Evolutionary conservation across 2,329 filamentous ascomycete species (phyloP), one percentile per base, ranked within the genome.

Genomic region (Nakataea oryzae): DNA sequence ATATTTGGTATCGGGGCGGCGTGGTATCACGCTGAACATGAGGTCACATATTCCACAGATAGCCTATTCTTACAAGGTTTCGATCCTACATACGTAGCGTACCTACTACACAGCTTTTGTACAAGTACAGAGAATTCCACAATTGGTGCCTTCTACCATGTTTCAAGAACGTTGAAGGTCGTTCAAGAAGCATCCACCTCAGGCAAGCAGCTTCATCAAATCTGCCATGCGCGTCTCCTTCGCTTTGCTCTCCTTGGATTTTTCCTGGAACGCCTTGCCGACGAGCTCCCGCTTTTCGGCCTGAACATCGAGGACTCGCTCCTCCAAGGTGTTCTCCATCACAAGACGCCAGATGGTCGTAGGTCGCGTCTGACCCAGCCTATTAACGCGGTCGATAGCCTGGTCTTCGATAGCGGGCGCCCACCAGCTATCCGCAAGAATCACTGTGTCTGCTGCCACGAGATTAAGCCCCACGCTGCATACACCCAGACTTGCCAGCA

Each of bases 401-500:
- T 96, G 92, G 67, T 96, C 91, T 73, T 96, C 92, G 62, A 96
- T 50, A 17, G 58, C 24, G 26, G 26, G 57, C 2, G 59, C 73
- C 78, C 72, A 71, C 81, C 81, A 96, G 63, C 85, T 89, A 72
- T 96, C 92, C 0, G 86, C 84, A 26, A 96, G 79, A 57, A 96
- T 86, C 63, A 96, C 90, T 8, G 92, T 92, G 68, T 95, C 91
- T 0, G 92, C 92, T 0, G 90, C 86, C 0, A 93, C 90, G 14
- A 96, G 82, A 68, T 96, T 96, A 57, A 96, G 79, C 0, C 92
- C 92, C 1, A 96, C 91, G 61, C 87, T 89, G 73, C 90, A 93
- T 8, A 95, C 92, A 9, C 85, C 84, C 55, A 96, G 77, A 69
- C 88, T 92, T 2, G 92, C 92, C 2, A 96, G 86, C 78, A 96